Evolutionary conservation across 108 stramenopile genomes (phyloP), one percentile per base, ranked within the genome.

Genomic region (Cyclotella baltica): DNA sequence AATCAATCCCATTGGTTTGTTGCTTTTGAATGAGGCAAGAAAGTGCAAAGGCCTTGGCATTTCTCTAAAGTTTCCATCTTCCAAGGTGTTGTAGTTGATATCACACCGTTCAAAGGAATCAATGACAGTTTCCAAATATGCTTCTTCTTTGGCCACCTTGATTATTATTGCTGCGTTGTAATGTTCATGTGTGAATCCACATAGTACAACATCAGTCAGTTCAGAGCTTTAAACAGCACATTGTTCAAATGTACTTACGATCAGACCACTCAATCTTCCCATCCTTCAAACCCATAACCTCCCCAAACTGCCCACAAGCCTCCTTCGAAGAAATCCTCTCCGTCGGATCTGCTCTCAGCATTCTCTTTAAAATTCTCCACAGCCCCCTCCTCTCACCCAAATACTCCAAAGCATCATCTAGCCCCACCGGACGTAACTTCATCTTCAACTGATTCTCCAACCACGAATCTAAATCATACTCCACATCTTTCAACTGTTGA

Each of bases 391-490:
- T 83, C 52, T 90, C 79, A 34, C 51, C 67, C 55, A 92, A 56
- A 63, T 90, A 89, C 51, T 85, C 69, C 50, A 94, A 65, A 9
- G 87, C 90, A 67, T 90, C 88, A n/a, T 80, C 83, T 30, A 94
- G 61, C 33, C 90, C 88, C 16, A 37, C 13, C 10, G 89, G 87
- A 56, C 79, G 81, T 25, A 20, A 88, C 71, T 56, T 83, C 83
- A 25, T 79, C 38, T 20, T 27, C 35, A 34, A 87, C 48, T 64
- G 86, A 84, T 30, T 76, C 72, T 58, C 64, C 46, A 67, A 92
- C 93, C 91, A 94, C 20, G 75, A 48, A 69, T 94, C 88, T 65
- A 94, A 79, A 86, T 94, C 80, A 30, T 80, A 94, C 34, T 85
- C 76, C 20, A 58, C 57, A 6, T 58, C 28, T 58, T 58, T 28